These are phyloP conservation scores for Podaxis pistillaris DNA, from an alignment of 768 basidiomycete species.

Conservation along the genomic window DNA sequence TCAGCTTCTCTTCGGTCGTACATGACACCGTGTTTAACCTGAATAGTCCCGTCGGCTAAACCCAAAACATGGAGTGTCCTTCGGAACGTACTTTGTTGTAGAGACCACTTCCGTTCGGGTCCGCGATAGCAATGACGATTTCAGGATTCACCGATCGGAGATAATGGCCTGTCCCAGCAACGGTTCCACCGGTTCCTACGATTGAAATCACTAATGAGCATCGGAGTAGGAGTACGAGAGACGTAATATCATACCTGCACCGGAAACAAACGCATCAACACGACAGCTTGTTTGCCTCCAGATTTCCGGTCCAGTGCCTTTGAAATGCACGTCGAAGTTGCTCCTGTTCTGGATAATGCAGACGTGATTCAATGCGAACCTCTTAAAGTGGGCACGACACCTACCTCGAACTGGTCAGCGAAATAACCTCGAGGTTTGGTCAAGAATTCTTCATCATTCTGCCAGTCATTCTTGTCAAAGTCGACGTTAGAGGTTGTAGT, in stretches of 20 bases:
- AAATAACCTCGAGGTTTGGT: slow-evolving; percentile 80
- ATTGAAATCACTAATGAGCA: not conserved
- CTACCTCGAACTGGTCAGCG: slow-evolving; percentile 90
- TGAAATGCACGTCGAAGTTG: slow-evolving; percentile 87
- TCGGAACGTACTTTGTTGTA: slow-evolving; percentile 74
- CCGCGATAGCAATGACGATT: slow-evolving; percentile 73
- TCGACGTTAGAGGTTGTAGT: slow-evolving; percentile 43
- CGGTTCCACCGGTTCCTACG: slow-evolving; percentile 91
- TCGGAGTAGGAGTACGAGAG: not conserved
- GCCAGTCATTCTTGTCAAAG: slow-evolving; percentile 33
- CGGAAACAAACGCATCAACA: slow-evolving; percentile 83
- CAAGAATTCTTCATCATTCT: slow-evolving; percentile 40
- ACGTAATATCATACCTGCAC: slow-evolving; percentile 59
- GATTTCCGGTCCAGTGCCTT: slow-evolving; percentile 92
- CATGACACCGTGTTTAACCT: slow-evolving; percentile 94
- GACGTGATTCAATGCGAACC: not conserved
- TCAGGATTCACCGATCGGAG: slow-evolving; percentile 73
- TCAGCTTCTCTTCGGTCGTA: slow-evolving; percentile 91
- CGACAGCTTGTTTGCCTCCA: slow-evolving; percentile 88
- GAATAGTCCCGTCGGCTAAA: not conserved
- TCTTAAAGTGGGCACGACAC: not conserved
- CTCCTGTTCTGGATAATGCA: slow-evolving; percentile 62
- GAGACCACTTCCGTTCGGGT: slow-evolving; percentile 93
- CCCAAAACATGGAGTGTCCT: not conserved
- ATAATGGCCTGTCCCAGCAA: slow-evolving; percentile 80